phyloP scores from a whole-genome alignment of 148 eudicot species.

The Camellia japonica region DNA sequence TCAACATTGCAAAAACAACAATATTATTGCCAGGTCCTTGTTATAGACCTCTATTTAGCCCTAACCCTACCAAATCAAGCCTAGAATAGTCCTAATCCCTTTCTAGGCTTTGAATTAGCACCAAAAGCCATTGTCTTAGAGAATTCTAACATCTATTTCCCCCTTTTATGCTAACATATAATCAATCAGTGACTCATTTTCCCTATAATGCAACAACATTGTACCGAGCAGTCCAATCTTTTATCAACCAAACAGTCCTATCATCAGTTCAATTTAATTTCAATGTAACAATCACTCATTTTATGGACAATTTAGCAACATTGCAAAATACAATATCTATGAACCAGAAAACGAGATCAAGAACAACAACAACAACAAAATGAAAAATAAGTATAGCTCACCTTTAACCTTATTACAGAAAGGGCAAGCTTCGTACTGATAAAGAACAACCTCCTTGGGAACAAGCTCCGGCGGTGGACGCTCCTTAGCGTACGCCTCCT shows the following conservation, averaged over 20 bases:
- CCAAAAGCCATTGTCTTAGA: too few species aligned
- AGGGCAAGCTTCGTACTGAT: slow-evolving; percentile 83
- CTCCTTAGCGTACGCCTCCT: slow-evolving; percentile 43
- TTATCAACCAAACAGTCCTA: background rate
- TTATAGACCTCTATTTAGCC: background rate
- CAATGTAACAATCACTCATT: background rate
- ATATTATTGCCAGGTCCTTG: too few species aligned
- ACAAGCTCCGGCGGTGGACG: slow-evolving; percentile 23
- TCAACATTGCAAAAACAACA: too few species aligned
- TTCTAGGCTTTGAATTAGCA: too few species aligned
- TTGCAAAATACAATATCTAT: background rate
- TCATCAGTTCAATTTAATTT: background rate
- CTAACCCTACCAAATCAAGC: background rate
- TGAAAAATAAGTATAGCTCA: slow-evolving; percentile 7
- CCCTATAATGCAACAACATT: background rate
- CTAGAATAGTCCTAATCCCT: too few species aligned
- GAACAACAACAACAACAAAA: background rate
- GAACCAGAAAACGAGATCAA: background rate
- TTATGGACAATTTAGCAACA: background rate
- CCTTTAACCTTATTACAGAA: slow-evolving; percentile 85
- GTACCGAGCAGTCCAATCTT: background rate
- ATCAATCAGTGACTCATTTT: background rate
- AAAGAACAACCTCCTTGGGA: slow-evolving; percentile 60
- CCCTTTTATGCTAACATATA: background rate
- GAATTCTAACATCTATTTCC: background rate